These are phyloP conservation scores for Circinella umbellata DNA, from an alignment of 371 early-diverging fungal species.

Conservation along the genomic window DNA sequence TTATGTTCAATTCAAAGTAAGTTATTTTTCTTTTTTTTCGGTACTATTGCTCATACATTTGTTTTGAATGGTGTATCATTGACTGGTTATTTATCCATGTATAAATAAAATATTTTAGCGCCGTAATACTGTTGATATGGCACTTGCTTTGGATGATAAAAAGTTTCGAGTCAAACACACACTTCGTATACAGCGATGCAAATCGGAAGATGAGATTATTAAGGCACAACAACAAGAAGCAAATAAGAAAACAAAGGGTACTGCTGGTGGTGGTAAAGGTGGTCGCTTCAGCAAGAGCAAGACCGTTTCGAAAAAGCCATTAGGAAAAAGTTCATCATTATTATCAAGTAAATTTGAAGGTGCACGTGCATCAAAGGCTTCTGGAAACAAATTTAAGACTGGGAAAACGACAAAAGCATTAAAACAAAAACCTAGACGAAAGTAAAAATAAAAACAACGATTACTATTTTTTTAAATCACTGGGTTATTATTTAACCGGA, in stretches of 20 bases:
- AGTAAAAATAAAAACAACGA: background rate
- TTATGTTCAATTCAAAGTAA: conserved; percentile 75
- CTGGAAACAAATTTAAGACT: conserved; percentile 11
- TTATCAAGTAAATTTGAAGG: conserved; percentile 49
- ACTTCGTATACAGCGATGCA: conserved; percentile 68
- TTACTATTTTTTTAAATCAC: too few species aligned
- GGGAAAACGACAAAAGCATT: background rate
- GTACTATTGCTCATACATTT: too few species aligned
- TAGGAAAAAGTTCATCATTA: background rate
- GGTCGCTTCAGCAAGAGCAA: too few species aligned
- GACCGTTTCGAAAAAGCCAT: conserved; percentile 33
- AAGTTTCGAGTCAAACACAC: conserved; percentile 63
- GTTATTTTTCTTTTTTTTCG: conserved; percentile 1
- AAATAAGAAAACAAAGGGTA: too few species aligned
- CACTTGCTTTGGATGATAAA: conserved; percentile 79
- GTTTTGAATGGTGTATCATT: too few species aligned
- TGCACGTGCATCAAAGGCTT: conserved; percentile 59
- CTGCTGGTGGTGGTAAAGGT: too few species aligned
- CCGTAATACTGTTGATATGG: conserved; percentile 73
- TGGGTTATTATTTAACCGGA: too few species aligned
- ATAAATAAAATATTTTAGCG: conserved; percentile 33
- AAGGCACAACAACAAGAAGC: too few species aligned
- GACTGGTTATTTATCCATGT: background rate
- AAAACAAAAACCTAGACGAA: conserved; percentile 2
- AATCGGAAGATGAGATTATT: conserved; percentile 22